phyloP scores from a whole-genome alignment of 805 yeast species.

The Yueomyces sp. region DNA sequence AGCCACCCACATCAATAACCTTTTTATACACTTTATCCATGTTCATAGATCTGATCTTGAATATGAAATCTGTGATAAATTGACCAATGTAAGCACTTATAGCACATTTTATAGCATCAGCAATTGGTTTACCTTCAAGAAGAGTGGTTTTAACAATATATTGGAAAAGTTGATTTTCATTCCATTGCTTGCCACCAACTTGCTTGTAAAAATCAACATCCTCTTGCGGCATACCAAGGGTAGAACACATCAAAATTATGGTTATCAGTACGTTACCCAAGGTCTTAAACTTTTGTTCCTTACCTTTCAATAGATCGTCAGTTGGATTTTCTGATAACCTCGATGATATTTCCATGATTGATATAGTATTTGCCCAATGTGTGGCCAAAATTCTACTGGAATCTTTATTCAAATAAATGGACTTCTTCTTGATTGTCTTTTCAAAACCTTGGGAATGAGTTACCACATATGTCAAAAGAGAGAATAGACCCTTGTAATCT shows the following conservation, averaged over 20 bases:
- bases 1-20: slow-evolving; percentile 2
- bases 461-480: not conserved
- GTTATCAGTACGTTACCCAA: slow-evolving; percentile 20
- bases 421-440: slow-evolving; percentile 5
- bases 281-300: slow-evolving; percentile 28
- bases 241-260: slow-evolving; percentile 11
- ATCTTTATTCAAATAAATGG: slow-evolving; percentile 8
- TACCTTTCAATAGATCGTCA: slow-evolving; percentile 20
- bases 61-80: slow-evolving; percentile 7
- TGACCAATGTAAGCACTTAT: slow-evolving; percentile 7
- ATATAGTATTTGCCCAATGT: slow-evolving; percentile 27
- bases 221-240: slow-evolving; percentile 13
- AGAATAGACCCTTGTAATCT: not conserved
- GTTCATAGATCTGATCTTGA: not conserved
- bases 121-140: slow-evolving; percentile 9
- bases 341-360: slow-evolving; percentile 45
- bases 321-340: slow-evolving; percentile 32
- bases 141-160: slow-evolving; percentile 14
- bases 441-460: slow-evolving; percentile 12
- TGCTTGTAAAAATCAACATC: slow-evolving; percentile 7
- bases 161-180: slow-evolving; percentile 19
- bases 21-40: slow-evolving; percentile 4
- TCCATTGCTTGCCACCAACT: slow-evolving; percentile 5
- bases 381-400: slow-evolving; percentile 10
- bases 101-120: slow-evolving; percentile 9